Conservation (phyloP, 192 early-diverging fungal species). For the Coemansia sp. region DNA sequence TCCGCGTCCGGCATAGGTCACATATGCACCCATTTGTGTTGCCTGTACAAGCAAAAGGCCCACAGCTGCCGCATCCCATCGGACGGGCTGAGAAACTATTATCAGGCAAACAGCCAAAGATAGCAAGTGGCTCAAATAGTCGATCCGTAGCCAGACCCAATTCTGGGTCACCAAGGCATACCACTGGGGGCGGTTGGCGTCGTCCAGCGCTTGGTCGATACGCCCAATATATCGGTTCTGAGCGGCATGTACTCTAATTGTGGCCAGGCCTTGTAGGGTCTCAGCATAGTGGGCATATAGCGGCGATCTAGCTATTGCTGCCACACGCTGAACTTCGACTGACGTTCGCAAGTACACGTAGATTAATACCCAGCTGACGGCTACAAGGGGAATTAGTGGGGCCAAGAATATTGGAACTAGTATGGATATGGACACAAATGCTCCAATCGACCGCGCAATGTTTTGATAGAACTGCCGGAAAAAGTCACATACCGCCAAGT, state of each 20-base stretch:
- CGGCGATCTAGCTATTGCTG: slow-evolving; percentile 80
- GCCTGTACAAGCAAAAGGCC: slow-evolving; percentile 50
- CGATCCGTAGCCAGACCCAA: slow-evolving; percentile 52
- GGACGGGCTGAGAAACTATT: slow-evolving; percentile 32
- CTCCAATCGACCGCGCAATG: slow-evolving; percentile 38
- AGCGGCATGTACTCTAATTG: slow-evolving; percentile 81
- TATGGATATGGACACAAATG: slow-evolving; percentile 54
- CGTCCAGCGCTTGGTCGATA: slow-evolving; percentile 27
- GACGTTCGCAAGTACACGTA: slow-evolving; percentile 78
- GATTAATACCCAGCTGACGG: slow-evolving; percentile 76
- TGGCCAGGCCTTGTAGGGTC: slow-evolving; percentile 77
- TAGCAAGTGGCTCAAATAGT: slow-evolving; percentile 34
- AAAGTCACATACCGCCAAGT: slow-evolving; percentile 66
- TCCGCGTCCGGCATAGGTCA: slow-evolving; percentile 47
- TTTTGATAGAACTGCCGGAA: slow-evolving; percentile 68
- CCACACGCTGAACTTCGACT: slow-evolving; percentile 89
- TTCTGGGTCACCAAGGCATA: slow-evolving; percentile 41
- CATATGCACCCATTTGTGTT: slow-evolving; percentile 49
- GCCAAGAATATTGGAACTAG: slow-evolving; percentile 72
- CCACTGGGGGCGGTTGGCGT: slow-evolving; percentile 52
- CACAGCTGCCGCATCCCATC: slow-evolving; percentile 51
- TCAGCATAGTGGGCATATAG: slow-evolving; percentile 85
- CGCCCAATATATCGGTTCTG: slow-evolving; percentile 29
- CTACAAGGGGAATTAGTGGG: slow-evolving; percentile 73
- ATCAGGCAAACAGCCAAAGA: slow-evolving; percentile 40